phyloP scores from a whole-genome alignment of 164 flowering plant species.

The Piper betle region DNA sequence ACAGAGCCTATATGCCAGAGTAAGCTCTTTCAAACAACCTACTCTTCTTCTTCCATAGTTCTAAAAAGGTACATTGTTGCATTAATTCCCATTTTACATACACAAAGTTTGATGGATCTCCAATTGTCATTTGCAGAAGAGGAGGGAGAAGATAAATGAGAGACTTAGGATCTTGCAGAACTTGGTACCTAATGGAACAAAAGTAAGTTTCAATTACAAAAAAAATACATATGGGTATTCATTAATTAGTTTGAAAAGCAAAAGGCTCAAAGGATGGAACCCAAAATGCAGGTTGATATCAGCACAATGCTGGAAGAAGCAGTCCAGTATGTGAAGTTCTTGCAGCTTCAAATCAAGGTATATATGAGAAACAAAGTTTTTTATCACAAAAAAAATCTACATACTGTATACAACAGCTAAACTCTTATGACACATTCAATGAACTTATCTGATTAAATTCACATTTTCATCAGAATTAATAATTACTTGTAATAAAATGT shows the following conservation, averaged over 20 bases:
- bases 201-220: conserved; percentile 26
- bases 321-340: conserved; percentile 85
- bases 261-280: not conserved
- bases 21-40: conserved; percentile 13
- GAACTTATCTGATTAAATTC: not conserved
- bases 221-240: not conserved
- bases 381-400: too few species aligned
- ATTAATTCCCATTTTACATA: not conserved
- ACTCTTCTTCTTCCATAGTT: not conserved
- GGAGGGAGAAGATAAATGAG: conserved; percentile 86
- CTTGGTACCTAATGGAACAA: conserved; percentile 93
- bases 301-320: conserved; percentile 99
- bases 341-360: conserved; percentile 98
- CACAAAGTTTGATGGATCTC: not conserved
- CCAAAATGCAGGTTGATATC: conserved; percentile 55
- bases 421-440: not conserved
- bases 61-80: not conserved
- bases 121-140: conserved; percentile 39
- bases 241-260: too few species aligned
- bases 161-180: conserved; percentile 65
- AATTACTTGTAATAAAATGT: too few species aligned
- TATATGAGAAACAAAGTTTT: conserved; percentile 15
- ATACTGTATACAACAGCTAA: too few species aligned
- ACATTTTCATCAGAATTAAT: not conserved
- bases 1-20: conserved; percentile 99